Conservation (phyloP, 2,329 filamentous ascomycete genomes). For the Byssothecium circinans region DNA sequence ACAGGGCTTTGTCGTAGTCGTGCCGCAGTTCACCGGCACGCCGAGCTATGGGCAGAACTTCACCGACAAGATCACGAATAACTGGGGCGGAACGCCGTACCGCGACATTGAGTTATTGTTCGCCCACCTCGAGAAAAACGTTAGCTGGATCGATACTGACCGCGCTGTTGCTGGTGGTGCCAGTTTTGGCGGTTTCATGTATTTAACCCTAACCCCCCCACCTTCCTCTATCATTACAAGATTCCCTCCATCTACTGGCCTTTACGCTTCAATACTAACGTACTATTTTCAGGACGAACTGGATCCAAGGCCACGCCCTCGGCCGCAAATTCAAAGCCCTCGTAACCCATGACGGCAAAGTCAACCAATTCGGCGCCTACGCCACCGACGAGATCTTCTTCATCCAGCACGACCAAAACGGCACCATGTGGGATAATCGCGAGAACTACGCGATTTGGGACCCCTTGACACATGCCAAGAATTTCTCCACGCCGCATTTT, state of each 20-base stretch:
- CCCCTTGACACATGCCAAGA: constrained; percentile 57
- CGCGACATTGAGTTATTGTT: constrained; percentile 77
- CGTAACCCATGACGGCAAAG: constrained; percentile 84
- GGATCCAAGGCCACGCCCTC: constrained; percentile 85
- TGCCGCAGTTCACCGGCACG: constrained; percentile 80
- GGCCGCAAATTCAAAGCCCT: constrained; percentile 85
- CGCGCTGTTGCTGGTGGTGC: constrained; percentile 76
- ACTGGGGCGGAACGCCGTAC: constrained; percentile 87
- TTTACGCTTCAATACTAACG: constrained; percentile 4
- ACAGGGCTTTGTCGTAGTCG: constrained; percentile 80
- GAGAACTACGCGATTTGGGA: constrained; percentile 61
- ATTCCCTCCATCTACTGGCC: no score
- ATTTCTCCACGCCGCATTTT: constrained; percentile 85
- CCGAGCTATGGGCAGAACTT: constrained; percentile 79
- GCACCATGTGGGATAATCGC: constrained; percentile 41
- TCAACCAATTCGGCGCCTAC: constrained; percentile 58
- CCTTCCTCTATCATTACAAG: background rate
- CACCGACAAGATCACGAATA: constrained; percentile 71
- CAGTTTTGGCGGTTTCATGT: constrained; percentile 48
- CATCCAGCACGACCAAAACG: constrained; percentile 50
- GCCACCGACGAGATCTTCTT: constrained; percentile 57
- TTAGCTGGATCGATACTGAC: constrained; percentile 68
- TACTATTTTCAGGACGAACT: constrained; percentile 54
- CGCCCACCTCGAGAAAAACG: constrained; percentile 68
- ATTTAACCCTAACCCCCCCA: background rate